Percentiles rank a stretch among this genome's conserved stretches.
phyloP scores from a whole-genome alignment of 208 protist species.

The Angomonas ambiguus region DNA sequence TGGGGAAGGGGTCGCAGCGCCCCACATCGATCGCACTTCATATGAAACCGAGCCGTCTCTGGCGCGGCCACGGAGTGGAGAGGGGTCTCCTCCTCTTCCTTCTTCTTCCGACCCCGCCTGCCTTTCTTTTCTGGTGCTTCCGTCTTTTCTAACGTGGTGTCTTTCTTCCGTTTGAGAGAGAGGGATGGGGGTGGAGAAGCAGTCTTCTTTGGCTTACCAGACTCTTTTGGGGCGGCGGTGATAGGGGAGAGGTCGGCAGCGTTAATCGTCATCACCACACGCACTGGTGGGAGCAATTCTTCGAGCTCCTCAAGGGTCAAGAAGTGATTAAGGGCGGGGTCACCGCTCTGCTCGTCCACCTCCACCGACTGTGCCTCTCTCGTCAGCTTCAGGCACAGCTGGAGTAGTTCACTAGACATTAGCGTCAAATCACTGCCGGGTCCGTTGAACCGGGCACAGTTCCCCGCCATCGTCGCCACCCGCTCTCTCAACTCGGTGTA shows the following conservation, averaged over 20 bases:
- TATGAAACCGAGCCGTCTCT: conserved; percentile 16
- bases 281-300: not conserved
- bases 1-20: conserved; percentile 24
- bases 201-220: not conserved
- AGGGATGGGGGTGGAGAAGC: not conserved
- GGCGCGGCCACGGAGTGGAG: not conserved
- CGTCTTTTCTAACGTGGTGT: too few species aligned
- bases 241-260: too few species aligned
- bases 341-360: conserved; percentile 5
- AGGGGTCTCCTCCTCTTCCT: not conserved
- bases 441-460: conserved; percentile 61
- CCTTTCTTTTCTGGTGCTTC: not conserved
- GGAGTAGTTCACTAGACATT: conserved; percentile 32
- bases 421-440: conserved; percentile 26
- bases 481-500: conserved; percentile 40
- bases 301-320: not conserved
- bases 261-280: not conserved
- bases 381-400: conserved; percentile 25
- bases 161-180: not conserved
- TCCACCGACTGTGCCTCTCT: conserved; percentile 52
- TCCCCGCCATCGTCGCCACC: conserved; percentile 39
- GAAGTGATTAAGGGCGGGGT: not conserved
- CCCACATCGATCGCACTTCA: conserved; percentile 28
- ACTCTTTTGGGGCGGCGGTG: too few species aligned
- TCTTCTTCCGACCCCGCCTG: not conserved